phyloP scores from a whole-genome alignment of 108 stramenopile genomes.

The Mayamaea pseudoterrestris region DNA sequence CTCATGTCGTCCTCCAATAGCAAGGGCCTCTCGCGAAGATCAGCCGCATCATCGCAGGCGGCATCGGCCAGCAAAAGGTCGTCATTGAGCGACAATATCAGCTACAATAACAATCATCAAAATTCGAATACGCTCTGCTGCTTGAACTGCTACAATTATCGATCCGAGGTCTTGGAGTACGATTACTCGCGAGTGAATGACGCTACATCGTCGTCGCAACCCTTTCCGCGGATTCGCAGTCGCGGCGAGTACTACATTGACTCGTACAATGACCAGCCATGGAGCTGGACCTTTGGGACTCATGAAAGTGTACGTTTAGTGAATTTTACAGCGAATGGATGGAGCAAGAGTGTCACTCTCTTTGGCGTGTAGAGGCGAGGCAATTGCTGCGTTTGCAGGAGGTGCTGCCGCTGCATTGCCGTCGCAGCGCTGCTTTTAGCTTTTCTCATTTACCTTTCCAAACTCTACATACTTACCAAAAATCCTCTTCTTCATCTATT shows the following conservation, averaged over 20 bases:
- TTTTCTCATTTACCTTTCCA: no score
- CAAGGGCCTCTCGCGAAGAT: no score
- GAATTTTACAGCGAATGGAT: no score
- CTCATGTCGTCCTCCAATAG: no score
- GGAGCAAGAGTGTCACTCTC: neutral
- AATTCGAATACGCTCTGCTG: no score
- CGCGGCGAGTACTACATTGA: conserved; percentile 51
- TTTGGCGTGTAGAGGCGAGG: neutral
- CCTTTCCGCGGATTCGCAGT: conserved; percentile 35
- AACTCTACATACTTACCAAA: no score
- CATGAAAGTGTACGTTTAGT: conserved; percentile 29
- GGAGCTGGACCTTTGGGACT: conserved; percentile 42
- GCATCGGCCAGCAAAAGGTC: no score
- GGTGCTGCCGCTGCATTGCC: no score
- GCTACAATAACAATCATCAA: no score
- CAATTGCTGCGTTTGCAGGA: neutral
- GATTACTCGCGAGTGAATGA: conserved; percentile 37
- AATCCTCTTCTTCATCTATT: neutral
- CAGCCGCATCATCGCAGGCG: no score
- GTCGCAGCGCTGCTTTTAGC: no score
- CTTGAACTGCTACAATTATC: neutral
- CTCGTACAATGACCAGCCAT: conserved; percentile 45
- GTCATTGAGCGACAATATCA: no score
- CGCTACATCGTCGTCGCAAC: conserved; percentile 23
- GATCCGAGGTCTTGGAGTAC: conserved; percentile 28